phyloP scores from a whole-genome alignment of 768 basidiomycete species.

The Leccinum boreale region DNA sequence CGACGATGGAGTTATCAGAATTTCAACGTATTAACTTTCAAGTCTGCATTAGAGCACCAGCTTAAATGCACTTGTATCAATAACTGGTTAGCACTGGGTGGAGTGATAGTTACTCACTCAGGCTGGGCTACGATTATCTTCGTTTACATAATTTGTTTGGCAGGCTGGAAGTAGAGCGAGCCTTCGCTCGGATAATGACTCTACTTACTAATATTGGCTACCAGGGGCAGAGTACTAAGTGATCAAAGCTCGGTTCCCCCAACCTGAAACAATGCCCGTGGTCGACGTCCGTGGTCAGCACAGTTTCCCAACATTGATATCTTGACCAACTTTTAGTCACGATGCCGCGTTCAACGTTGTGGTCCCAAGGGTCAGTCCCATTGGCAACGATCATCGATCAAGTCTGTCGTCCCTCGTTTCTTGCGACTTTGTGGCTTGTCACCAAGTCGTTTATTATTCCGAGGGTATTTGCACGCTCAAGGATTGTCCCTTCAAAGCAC shows the following conservation, averaged over 20 bases:
- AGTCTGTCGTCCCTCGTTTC: not conserved
- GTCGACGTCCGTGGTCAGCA: not conserved
- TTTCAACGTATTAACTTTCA: no score
- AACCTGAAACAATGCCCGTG: not conserved
- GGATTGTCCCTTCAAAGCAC: not conserved
- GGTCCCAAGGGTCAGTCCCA: no score
- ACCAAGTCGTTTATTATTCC: not conserved
- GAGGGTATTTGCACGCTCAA: not conserved
- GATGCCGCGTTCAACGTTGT: not conserved
- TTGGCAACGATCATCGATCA: not conserved
- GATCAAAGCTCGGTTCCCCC: not conserved
- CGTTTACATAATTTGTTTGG: no score
- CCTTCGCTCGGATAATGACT: no score
- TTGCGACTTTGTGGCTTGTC: not conserved
- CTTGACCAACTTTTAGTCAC: not conserved
- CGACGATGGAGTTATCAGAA: no score
- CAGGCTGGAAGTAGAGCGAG: no score
- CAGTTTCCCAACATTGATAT: not conserved
- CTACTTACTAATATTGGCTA: not conserved
- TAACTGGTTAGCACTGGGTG: no score
- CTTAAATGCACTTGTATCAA: no score
- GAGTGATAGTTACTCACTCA: no score
- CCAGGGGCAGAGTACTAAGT: not conserved
- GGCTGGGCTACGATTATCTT: no score
- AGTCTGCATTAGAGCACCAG: no score